Conservation (phyloP, 1,284 basidiomycete species). For the Sanghuangporus weigelae region DNA sequence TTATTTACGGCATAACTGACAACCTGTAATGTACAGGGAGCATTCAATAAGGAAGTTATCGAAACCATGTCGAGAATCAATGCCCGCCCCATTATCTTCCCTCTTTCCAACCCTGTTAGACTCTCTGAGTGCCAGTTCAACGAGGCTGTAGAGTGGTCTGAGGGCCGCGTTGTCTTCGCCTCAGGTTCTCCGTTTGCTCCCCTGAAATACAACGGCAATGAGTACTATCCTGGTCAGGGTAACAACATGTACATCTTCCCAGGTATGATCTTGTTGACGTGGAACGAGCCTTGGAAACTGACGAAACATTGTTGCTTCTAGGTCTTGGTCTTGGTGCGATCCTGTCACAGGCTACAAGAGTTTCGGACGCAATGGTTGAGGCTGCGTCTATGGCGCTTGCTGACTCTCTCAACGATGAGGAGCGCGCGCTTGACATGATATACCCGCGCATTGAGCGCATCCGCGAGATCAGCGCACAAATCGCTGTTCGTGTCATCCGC, state of each 20-base stretch:
- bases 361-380: slow-evolving; percentile 82
- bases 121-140: slow-evolving; percentile 84
- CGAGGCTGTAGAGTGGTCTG: slow-evolving; percentile 75
- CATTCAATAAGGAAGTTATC: slow-evolving; percentile 77
- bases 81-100: slow-evolving; percentile 89
- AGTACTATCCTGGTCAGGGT: slow-evolving; percentile 81
- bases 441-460: slow-evolving; percentile 80
- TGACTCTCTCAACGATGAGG: slow-evolving; percentile 69
- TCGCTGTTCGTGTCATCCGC: slow-evolving; percentile 71
- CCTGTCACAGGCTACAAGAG: slow-evolving; percentile 55
- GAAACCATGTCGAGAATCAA: slow-evolving; percentile 83
- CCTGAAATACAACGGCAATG: slow-evolving; percentile 52
- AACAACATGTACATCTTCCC: slow-evolving; percentile 88
- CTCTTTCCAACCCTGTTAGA: slow-evolving; percentile 89
- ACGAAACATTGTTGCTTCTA: slow-evolving; percentile 28
- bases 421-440: slow-evolving; percentile 58
- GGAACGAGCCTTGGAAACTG: slow-evolving; percentile 8
- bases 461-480: slow-evolving; percentile 74
- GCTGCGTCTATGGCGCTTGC: slow-evolving; percentile 74
- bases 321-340: slow-evolving; percentile 82
- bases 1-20: slow-evolving; percentile 12
- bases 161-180: slow-evolving; percentile 80
- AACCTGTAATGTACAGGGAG: slow-evolving; percentile 39
- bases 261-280: slow-evolving; percentile 32
- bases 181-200: slow-evolving; percentile 87